Conservation (phyloP, 768 basidiomycete species). For the Lepiota subincarnata region DNA sequence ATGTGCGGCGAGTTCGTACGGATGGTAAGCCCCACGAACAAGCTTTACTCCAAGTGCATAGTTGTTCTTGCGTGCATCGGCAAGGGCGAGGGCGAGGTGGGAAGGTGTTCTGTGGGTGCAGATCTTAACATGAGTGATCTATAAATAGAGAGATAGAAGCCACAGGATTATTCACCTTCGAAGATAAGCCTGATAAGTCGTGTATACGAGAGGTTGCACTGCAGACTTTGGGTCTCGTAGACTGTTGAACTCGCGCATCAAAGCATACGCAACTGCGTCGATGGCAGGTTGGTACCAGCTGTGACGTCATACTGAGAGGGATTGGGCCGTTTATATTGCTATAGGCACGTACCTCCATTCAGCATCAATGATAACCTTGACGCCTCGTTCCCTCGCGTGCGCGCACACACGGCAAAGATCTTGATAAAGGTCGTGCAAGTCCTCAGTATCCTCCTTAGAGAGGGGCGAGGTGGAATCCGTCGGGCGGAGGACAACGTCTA, state of each 20-base stretch:
- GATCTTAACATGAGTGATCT: neutral
- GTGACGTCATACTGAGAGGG: neutral
- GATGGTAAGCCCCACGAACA: conserved; percentile 90
- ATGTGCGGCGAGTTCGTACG: conserved; percentile 62
- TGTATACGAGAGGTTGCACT: conserved; percentile 68
- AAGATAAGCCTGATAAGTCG: conserved; percentile 88
- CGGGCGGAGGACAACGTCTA: conserved; percentile 44
- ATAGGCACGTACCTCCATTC: conserved; percentile 58
- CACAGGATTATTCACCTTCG: conserved; percentile 62
- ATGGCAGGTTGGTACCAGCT: conserved; percentile 80
- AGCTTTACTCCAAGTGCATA: conserved; percentile 89
- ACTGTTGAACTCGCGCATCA: conserved; percentile 79
- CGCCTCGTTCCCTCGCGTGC: conserved; percentile 54
- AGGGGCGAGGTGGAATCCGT: conserved; percentile 26
- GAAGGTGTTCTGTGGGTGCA: conserved; percentile 50
- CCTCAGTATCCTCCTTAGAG: conserved; percentile 50
- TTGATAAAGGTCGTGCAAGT: conserved; percentile 56
- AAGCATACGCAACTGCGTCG: conserved; percentile 69
- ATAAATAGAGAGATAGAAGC: neutral
- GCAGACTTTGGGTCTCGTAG: conserved; percentile 16
- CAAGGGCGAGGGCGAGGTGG: conserved; percentile 63
- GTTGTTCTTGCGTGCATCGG: conserved; percentile 57
- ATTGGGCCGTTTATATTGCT: neutral
- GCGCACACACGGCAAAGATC: conserved; percentile 64
- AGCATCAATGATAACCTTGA: conserved; percentile 79